phyloP scores from a whole-genome alignment of 495 filamentous ascomycete genomes.

The Thermochaetoides thermophila region DNA sequence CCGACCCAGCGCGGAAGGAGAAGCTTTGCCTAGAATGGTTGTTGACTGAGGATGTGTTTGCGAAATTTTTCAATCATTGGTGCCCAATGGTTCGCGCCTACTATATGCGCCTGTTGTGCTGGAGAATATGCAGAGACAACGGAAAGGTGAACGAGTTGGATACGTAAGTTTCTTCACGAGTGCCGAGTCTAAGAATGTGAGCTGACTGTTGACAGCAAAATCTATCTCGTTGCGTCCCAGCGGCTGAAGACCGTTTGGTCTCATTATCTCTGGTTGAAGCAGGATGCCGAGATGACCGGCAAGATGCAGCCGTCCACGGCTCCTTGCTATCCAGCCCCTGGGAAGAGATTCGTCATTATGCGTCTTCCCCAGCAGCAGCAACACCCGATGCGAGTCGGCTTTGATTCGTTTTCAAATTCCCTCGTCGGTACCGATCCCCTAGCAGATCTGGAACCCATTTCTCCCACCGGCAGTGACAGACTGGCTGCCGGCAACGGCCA shows the following conservation, averaged over 20 bases:
- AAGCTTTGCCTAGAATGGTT: conserved; percentile 66
- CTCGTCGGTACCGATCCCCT: no score
- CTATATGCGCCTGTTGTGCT: conserved; percentile 85
- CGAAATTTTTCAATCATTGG: conserved; percentile 87
- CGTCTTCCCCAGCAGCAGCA: conserved; percentile 44
- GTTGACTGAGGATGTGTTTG: conserved; percentile 62
- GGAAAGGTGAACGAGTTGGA: conserved; percentile 53
- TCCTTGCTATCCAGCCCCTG: conserved; percentile 79
- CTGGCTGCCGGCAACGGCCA: not conserved
- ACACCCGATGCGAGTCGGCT: conserved; percentile 26
- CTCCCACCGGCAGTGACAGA: no score
- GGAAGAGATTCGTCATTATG: conserved; percentile 80
- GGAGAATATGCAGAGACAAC: conserved; percentile 73
- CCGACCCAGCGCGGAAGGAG: conserved; percentile 53
- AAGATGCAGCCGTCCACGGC: conserved; percentile 55
- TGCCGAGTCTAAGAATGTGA: no score
- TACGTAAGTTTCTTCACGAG: conserved; percentile 36
- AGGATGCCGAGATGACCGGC: conserved; percentile 40
- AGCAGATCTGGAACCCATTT: no score
- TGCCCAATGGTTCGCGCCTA: conserved; percentile 97
- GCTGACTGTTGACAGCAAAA: conserved; percentile 31
- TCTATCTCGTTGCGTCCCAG: conserved; percentile 54
- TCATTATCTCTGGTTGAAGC: conserved; percentile 61
- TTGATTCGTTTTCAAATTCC: conserved; percentile 23
- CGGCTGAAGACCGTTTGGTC: conserved; percentile 63